Base-by-base conservation (phyloP, 345 rosid genomes). In the Moringa oleifera region DNA sequence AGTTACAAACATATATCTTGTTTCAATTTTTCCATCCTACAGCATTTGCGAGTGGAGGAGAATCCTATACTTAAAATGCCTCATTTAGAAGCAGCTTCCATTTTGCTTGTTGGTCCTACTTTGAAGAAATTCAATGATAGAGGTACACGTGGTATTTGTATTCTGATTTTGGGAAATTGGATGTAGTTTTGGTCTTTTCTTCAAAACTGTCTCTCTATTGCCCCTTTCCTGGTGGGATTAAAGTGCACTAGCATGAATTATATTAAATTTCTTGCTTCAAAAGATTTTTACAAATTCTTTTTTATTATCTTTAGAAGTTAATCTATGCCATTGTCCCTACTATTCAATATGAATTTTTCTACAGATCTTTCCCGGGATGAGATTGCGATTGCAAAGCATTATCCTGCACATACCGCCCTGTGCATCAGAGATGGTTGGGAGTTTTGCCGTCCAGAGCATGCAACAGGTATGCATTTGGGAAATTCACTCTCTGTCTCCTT, bases 11-110 rank as follows among this genome's bases (percentile, higher is more conserved):
- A n/a, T 5, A 63, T 16, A 51, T 45, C 53, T 46, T 9, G 18
- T 41, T 25, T 51, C 57, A 50, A 53, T 53, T 60, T 45, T 71
- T 59, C 59, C 74, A 46, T 71, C 33, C 16, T 75, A 71, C 79
- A 93, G 98, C 98, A 93, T 88, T 80, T 93, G 65, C 91, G 98
- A 62, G 84, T 93, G 62, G 98, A 93, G 81, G 98, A 93, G 82
- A 93, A 93, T 78, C 97, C 97, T 58, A 71, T 93, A 72, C 90
- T 90, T 68, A 88, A 90, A 84, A 88, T 90, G 86, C 71, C 92
- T 69, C 97, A 93, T 79, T 33, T 93, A 73, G 97, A 93, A 86
- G 98, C 97, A 21, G 98, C 97, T 65, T 77, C 89, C 61, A 85
- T 90, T 68, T 67, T 93, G 81, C 97, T 93, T 76, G 90, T 90